Evolutionary conservation across 805 yeast genomes (phyloP).

Genomic region (Yarrowia sp.): DNA sequence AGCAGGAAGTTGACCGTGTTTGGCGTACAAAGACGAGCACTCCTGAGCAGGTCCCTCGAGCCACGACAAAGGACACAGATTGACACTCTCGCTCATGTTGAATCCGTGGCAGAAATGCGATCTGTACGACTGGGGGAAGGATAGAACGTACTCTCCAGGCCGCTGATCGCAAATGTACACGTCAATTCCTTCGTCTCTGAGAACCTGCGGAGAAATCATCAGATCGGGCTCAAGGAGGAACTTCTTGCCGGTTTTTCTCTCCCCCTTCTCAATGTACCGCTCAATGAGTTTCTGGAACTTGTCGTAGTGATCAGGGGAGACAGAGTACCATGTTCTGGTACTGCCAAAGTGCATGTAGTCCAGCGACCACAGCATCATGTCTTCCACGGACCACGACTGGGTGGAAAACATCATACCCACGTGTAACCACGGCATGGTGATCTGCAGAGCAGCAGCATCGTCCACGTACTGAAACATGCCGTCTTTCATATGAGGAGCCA

Average conservation of each 20-base stretch:
- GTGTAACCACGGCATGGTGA: constrained; percentile 80
- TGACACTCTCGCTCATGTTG: constrained; percentile 56
- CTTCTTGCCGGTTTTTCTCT: constrained; percentile 62
- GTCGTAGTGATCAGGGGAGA: constrained; percentile 67
- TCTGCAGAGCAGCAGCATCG: constrained; percentile 79
- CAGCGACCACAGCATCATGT: constrained; percentile 81
- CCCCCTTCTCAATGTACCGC: constrained; percentile 22
- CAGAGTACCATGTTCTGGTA: constrained; percentile 85
- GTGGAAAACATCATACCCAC: constrained; percentile 83
- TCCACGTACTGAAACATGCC: constrained; percentile 72
- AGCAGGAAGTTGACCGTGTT: constrained; percentile 46
- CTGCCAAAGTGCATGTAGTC: constrained; percentile 85
- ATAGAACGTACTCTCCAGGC: constrained; percentile 80
- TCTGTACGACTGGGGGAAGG: constrained; percentile 86
- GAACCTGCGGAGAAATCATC: constrained; percentile 67
- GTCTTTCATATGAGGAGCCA: constrained; percentile 71
- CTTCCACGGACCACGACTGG: constrained; percentile 91
- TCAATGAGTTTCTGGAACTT: constrained; percentile 64
- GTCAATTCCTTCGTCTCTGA: constrained; percentile 55
- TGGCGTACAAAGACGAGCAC: constrained; percentile 45
- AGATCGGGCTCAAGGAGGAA: constrained; percentile 79
- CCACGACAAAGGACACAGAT: constrained; percentile 50
- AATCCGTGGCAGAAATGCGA: constrained; percentile 87
- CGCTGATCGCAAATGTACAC: constrained; percentile 68
- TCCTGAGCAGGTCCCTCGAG: constrained; percentile 46